phyloP scores from a whole-genome alignment of 805 yeast species.

The Sugiyamaella lignohabitans region DNA sequence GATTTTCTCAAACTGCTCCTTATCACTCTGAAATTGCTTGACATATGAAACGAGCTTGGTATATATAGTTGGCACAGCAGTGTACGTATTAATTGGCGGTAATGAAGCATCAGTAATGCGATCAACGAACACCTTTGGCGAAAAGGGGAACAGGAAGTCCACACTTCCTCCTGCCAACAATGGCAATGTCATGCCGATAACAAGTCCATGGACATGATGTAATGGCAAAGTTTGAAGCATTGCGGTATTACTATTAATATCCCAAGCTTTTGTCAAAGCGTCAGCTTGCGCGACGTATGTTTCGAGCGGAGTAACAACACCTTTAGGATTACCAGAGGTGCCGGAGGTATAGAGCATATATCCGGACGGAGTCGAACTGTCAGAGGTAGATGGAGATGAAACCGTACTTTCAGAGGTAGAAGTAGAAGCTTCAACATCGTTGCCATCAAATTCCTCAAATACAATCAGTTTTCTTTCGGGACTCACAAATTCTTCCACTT shows the following conservation, averaged over 20 bases:
- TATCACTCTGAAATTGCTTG: slow-evolving; percentile 14
- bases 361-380: slow-evolving; percentile 19
- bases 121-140: slow-evolving; percentile 21
- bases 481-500: slow-evolving; percentile 19
- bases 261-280: slow-evolving; percentile 31
- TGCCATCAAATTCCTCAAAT: slow-evolving; percentile 6
- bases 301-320: slow-evolving; percentile 29
- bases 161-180: slow-evolving; percentile 29
- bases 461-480: slow-evolving; percentile 7
- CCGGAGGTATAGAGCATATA: slow-evolving; percentile 33
- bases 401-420: neutral
- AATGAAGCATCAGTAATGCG: slow-evolving; percentile 20
- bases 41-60: slow-evolving; percentile 23
- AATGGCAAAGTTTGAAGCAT: slow-evolving; percentile 31
- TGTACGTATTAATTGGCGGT: slow-evolving; percentile 28
- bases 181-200: slow-evolving; percentile 30
- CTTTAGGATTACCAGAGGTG: slow-evolving; percentile 32
- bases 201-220: slow-evolving; percentile 33
- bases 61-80: slow-evolving; percentile 34
- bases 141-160: slow-evolving; percentile 29
- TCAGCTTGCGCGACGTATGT: slow-evolving; percentile 29
- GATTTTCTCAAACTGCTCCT: slow-evolving; percentile 13
- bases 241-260: slow-evolving; percentile 22
- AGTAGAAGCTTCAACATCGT: neutral
- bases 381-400: neutral